Percentiles rank a stretch among this genome's conserved stretches.
Conservation (phyloP, 257 asterid genomes). For the Plantago elongata region DNA sequence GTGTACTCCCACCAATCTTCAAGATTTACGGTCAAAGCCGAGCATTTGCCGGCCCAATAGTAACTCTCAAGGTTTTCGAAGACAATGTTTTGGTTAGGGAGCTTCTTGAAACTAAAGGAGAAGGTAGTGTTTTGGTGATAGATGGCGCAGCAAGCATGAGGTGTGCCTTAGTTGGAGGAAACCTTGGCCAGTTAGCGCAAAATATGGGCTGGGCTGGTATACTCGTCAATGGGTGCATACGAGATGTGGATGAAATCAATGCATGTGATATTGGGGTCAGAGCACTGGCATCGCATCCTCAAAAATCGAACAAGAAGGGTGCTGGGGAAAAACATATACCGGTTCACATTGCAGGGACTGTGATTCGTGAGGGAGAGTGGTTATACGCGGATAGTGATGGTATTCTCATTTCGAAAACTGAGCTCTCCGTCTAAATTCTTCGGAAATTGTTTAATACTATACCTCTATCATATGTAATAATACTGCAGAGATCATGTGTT, state of each 20-base stretch:
- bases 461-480: background rate
- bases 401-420: conserved; percentile 64
- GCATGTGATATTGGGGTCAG: conserved; percentile 77
- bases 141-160: conserved; percentile 90
- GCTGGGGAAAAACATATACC: conserved; percentile 50
- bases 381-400: conserved; percentile 90
- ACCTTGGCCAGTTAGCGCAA: conserved; percentile 65
- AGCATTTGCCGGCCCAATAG: conserved; percentile 64
- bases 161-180: conserved; percentile 83
- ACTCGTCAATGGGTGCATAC: conserved; percentile 69
- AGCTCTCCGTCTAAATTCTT: conserved; percentile 48
- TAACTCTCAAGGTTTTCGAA: conserved; percentile 69
- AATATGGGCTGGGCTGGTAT: conserved; percentile 78
- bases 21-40: conserved; percentile 64
- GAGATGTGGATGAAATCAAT: conserved; percentile 82
- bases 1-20: conserved; percentile 74
- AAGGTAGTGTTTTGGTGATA: conserved; percentile 68
- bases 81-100: conserved; percentile 77
- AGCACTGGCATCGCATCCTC: conserved; percentile 81
- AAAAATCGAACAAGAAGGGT: conserved; percentile 65
- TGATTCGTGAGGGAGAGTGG: conserved; percentile 78
- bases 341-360: conserved; percentile 48
- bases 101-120: conserved; percentile 65
- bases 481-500: background rate
- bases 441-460: background rate